phyloP scores from a whole-genome alignment of 2,329 filamentous ascomycete genomes.

The Fusarium sp. region DNA sequence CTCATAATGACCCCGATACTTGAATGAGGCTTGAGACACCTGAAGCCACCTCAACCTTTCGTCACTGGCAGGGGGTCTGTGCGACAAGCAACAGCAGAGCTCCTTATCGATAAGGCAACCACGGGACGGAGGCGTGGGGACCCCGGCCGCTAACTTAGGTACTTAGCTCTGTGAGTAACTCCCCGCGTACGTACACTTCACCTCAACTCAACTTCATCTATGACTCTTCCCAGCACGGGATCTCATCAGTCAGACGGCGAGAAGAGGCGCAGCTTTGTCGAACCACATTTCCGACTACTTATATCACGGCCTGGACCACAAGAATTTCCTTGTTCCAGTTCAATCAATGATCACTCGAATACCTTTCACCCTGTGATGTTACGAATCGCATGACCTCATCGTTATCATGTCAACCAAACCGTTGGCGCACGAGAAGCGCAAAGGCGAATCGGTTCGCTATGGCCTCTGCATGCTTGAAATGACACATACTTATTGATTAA shows the following conservation, averaged over 20 bases:
- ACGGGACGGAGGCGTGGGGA: conserved; percentile 7
- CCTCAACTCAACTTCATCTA: conserved; percentile 28
- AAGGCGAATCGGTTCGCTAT: conserved; percentile 81
- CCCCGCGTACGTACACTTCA: conserved; percentile 31
- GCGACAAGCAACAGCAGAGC: background rate
- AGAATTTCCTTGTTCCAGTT: conserved; percentile 2
- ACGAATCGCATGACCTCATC: conserved; percentile 39
- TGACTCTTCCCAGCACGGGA: conserved; percentile 40
- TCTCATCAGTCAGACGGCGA: conserved; percentile 39
- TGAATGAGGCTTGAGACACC: conserved; percentile 31
- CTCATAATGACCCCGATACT: conserved; percentile 26
- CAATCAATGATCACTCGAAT: conserved; percentile 47
- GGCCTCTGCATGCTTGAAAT: background rate
- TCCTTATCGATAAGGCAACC: conserved; percentile 37
- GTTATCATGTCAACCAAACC: conserved; percentile 70
- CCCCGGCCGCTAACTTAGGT: background rate
- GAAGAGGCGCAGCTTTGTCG: conserved; percentile 31
- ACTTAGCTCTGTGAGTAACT: conserved; percentile 34
- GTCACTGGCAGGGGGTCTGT: conserved; percentile 2
- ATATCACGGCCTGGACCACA: conserved; percentile 3
- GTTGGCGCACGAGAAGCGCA: conserved; percentile 81
- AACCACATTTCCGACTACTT: conserved; percentile 16
- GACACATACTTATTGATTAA: conserved; percentile 22
- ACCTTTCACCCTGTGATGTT: conserved; percentile 27
- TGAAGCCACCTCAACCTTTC: background rate